These are phyloP conservation scores for Populus davidiana DNA, from an alignment of 345 rosid species.

Conservation along the genomic window DNA sequence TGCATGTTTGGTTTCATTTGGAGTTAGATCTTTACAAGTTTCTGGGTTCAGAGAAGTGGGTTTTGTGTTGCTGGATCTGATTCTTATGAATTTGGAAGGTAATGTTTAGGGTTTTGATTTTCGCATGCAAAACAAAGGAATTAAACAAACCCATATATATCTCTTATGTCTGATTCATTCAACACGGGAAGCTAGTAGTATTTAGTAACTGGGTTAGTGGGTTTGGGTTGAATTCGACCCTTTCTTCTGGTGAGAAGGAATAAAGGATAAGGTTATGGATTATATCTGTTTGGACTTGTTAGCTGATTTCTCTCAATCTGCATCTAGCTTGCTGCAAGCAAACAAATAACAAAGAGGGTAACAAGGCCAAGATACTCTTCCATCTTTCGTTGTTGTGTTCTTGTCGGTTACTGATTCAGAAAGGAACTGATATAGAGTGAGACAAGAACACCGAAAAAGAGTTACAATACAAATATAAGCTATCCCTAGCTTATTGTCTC, in stretches of 20 bases:
- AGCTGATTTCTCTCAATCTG: conserved; percentile 12
- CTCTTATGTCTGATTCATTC: conserved; percentile 31
- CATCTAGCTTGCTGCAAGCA: not conserved
- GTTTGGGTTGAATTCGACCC: conserved; percentile 5
- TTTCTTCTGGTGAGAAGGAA: conserved; percentile 8
- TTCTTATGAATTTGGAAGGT: conserved; percentile 11
- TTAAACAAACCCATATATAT: conserved; percentile 37
- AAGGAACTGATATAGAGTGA: not conserved
- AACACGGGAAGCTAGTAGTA: not conserved
- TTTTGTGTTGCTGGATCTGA: conserved; percentile 27
- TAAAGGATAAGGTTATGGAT: conserved; percentile 32
- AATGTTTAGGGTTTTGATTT: conserved; percentile 28
- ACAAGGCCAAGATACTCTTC: not conserved
- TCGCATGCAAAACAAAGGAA: conserved; percentile 35
- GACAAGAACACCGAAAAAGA: not conserved
- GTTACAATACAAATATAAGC: not conserved
- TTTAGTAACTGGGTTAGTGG: not conserved
- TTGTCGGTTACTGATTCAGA: conserved; percentile 5
- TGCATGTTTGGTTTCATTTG: not conserved
- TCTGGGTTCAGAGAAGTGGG: conserved; percentile 4
- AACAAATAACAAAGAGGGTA: conserved; percentile 1
- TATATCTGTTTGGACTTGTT: conserved; percentile 20
- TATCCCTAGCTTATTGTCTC: not conserved
- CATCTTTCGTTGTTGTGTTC: not conserved
- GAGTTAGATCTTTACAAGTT: conserved; percentile 4